Base-by-base conservation (phyloP, 2,329 filamentous ascomycete genomes). In the Westerdykella aurantiaca region DNA sequence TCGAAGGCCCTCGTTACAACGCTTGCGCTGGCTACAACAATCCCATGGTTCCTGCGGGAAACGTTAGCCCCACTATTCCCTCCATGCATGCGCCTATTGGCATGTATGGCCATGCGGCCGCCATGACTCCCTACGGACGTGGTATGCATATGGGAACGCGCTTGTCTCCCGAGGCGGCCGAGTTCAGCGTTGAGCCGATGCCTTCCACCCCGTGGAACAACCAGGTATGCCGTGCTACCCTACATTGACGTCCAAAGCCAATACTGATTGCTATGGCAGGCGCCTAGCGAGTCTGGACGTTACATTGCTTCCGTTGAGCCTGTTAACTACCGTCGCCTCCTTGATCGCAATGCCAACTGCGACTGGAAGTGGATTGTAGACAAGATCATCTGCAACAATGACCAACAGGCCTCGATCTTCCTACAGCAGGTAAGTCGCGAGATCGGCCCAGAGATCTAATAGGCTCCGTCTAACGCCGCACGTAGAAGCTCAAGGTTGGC, bases 291-390 rank as follows among this genome's bases (percentile, higher is more conserved):
- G 37, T 45, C 50, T 21, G 55, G 55, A 29, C 46, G 34, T 38
- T 96, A 94, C 63, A 73, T 96, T 22, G 83, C 86, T 10, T 85
- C 89, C 3, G 86, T 86, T 6, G 93, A 98, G 69, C 93, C 91
- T 10, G 79, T 97, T 58, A 97, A 98, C 69, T 98, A 97, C 62
- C 89, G 93, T 48, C 89, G 90, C 44, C 79, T 98, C 33, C 81
- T 97, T 38, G 93, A 98, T 63, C 89, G 90, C 61, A 95, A 91
- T 64, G 88, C 95, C 69, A 95, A 87, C 61, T 97, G 91, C 72
- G 94, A 98, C 72, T 98, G 91, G 93, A 95, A 93, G 72, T 96
- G 95, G 66, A 96, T 98, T 57, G 93, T 98, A 43, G 91, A 98
- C 73, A 97, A 97, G 76, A 98, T 98, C 64, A 90, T 98, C 54